A percentile compares a stretch with the other conserved stretches of the same genome.
phyloP scores from a whole-genome alignment of 2,329 filamentous ascomycete species.

The Talaromyces sp. region DNA sequence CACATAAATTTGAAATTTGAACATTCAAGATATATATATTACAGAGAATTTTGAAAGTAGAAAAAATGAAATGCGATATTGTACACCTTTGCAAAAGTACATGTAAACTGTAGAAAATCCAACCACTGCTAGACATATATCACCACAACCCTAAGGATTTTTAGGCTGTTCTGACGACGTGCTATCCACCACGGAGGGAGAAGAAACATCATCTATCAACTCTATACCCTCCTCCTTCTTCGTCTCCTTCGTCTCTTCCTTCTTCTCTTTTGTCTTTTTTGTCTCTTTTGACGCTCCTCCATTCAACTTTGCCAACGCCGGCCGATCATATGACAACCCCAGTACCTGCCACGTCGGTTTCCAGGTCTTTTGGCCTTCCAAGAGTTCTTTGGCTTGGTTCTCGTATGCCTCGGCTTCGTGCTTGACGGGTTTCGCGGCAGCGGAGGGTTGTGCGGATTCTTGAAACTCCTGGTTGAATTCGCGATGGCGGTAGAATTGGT shows the following conservation, averaged over 20 bases:
- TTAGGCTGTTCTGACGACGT: background rate
- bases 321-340: slow-evolving; percentile 39
- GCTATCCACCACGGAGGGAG: background rate
- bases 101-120: slow-evolving; percentile 12
- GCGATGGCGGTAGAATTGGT: slow-evolving; percentile 54
- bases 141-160: background rate
- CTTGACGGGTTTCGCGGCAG: slow-evolving; percentile 41
- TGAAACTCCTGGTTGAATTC: slow-evolving; percentile 47
- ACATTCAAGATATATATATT: slow-evolving; percentile 5
- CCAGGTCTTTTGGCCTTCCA: slow-evolving; percentile 64
- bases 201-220: background rate
- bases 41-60: background rate
- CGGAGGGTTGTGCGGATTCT: slow-evolving; percentile 36
- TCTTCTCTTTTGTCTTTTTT: slow-evolving; percentile 9
- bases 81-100: slow-evolving; percentile 1
- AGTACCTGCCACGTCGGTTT: slow-evolving; percentile 49
- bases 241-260: slow-evolving; percentile 17
- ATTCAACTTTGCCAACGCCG: slow-evolving; percentile 21
- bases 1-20: background rate
- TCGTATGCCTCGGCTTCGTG: slow-evolving; percentile 50
- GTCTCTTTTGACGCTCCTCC: background rate
- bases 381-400: slow-evolving; percentile 62
- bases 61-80: slow-evolving; percentile 7
- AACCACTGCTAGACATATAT: slow-evolving; percentile 14
- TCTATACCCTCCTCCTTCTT: background rate